Evolutionary conservation across 1,139 yeast species (phyloP).

Genomic region (Spathaspora sp.): DNA sequence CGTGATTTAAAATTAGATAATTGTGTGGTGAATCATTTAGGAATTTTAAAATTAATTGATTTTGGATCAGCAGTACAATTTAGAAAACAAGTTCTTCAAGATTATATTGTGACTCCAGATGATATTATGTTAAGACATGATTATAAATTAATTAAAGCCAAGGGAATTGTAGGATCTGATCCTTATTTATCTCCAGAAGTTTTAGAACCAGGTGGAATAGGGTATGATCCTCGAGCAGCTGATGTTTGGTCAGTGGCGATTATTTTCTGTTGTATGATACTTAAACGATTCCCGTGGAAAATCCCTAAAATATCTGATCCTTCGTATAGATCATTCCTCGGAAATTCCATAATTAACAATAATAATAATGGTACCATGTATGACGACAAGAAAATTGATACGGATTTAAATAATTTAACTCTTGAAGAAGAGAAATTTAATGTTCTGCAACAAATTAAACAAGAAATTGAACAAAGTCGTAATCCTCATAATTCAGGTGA

Average conservation of each 20-base stretch:
- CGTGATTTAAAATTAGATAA: conserved; percentile 76
- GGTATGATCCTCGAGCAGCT: conserved; percentile 69
- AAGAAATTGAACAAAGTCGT: not conserved
- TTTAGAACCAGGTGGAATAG: conserved; percentile 39
- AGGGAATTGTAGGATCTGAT: conserved; percentile 80
- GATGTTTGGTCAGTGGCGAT: conserved; percentile 82
- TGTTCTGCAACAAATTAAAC: not conserved
- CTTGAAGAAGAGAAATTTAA: conserved; percentile 1
- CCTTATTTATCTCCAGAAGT: conserved; percentile 83
- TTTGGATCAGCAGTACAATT: conserved; percentile 77
- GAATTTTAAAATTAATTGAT: conserved; percentile 70
- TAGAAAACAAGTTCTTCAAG: conserved; percentile 35
- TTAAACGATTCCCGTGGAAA: conserved; percentile 79
- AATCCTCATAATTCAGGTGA: conserved; percentile 22
- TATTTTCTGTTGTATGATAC: conserved; percentile 71
- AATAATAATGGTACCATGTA: too few relatives aligned
- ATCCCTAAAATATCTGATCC: conserved; percentile 62
- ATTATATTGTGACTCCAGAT: conserved; percentile 22
- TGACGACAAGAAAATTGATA: conserved; percentile 8
- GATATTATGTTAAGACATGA: conserved; percentile 20
- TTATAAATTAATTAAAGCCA: conserved; percentile 38
- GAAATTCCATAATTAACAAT: conserved; percentile 10
- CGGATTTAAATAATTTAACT: conserved; percentile 6
- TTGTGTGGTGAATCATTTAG: conserved; percentile 64
- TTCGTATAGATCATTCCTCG: conserved; percentile 41